phyloP scores from a whole-genome alignment of 495 filamentous ascomycete genomes.

The Daldinia bambusicola region DNA sequence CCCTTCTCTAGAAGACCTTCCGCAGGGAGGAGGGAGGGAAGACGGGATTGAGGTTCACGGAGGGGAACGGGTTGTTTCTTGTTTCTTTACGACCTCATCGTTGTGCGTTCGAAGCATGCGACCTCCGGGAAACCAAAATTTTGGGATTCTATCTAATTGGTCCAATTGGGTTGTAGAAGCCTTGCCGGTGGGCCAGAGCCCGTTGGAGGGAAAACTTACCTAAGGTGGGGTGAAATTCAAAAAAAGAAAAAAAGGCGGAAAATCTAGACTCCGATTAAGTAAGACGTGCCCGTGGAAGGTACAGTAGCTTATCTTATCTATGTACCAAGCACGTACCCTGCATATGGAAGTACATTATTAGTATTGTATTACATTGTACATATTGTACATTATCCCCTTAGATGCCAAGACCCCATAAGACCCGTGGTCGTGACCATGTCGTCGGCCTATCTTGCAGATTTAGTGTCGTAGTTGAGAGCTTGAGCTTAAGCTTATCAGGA shows the following conservation, averaged over 20 bases:
- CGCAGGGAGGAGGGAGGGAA: background rate
- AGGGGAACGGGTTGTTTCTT: background rate
- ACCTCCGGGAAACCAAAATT: conserved; percentile 11
- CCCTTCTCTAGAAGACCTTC: background rate
- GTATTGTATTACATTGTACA: background rate
- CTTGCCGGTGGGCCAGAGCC: background rate
- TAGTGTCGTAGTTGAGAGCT: conserved; percentile 28
- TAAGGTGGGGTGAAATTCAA: background rate
- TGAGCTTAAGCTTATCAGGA: conserved; percentile 22
- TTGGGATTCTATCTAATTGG: conserved; percentile 24
- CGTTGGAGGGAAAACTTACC: background rate
- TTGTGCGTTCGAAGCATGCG: background rate
- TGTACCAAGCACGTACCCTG: no score
- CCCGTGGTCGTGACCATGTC: conserved; percentile 7
- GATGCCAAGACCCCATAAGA: conserved; percentile 26
- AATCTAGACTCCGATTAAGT: conserved; percentile 32
- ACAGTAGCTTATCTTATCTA: background rate
- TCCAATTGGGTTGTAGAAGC: conserved; percentile 10
- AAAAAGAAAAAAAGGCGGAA: conserved; percentile 15
- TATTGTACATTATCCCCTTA: background rate
- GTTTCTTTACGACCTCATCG: conserved; percentile 9
- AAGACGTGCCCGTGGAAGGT: background rate
- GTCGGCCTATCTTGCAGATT: conserved; percentile 20
- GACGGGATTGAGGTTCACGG: background rate
- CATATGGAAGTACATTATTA: no score